Evolutionary conservation across 2,329 filamentous ascomycete species (phyloP), one percentile per base, ranked within the genome.

Genomic region (Colletotrichum paranaense): DNA sequence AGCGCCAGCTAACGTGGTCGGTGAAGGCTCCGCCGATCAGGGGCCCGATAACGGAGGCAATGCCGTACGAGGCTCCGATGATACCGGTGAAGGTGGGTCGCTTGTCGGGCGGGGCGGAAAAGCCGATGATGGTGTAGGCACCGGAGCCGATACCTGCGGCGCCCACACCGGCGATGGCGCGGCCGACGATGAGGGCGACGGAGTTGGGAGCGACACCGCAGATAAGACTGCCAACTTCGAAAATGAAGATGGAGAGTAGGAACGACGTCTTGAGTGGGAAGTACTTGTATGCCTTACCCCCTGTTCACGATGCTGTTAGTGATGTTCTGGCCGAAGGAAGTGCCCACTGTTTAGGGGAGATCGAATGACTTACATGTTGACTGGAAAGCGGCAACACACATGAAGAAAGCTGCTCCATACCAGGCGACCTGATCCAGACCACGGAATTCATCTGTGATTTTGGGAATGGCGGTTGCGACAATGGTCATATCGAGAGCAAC

Each of bases 371-470:
- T 73, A 73, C 71, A 87, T 19, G 82, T 81, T 56, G 84, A 84
- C 77, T 87, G 85, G 76, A 85, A 82, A 70, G 81, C 81, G 11
- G 83, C 86, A 35, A 86, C 78, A 1, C 86, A 86, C 76, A 88
- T 81, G 79, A 89, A 88, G 76, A 87, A 90, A 55, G 87, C 87
- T 19, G 87, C 84, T 2, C 88, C 89, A 75, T 92, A 92, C 90
- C 90, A 92, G 26, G 87, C 86, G 14, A 89, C 85, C 74, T 90
- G 86, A 46, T 85, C 83, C 22, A 90, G 83, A 60, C 86, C 83
- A 69, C 87, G 82, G 80, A 88, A 88, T 53, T 88, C 84, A 75
- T 84, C 85, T 1, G 88, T 89, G 76, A 90, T 89, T 74, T 86
- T 87, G 11, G 88, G 88, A 53, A 90, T 89, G 11, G 88, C 88